A percentile compares a stretch with the other conserved stretches of the same genome.
These are phyloP conservation scores for Xerocomus nothofagi DNA, from an alignment of 1,284 basidiomycete species.

Conservation along the genomic window DNA sequence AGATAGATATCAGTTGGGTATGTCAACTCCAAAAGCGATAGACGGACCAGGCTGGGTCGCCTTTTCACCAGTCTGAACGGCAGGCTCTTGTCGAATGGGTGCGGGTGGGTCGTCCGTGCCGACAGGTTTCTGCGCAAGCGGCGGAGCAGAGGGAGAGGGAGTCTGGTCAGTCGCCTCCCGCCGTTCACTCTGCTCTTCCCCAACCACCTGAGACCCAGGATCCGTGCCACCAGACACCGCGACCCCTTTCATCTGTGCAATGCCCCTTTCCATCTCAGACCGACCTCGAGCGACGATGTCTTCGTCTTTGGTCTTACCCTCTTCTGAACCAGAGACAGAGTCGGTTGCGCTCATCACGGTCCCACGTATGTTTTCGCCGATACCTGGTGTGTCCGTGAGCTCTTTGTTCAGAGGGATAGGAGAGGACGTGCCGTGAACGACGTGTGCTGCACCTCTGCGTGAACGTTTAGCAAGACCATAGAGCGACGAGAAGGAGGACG, in stretches of 20 bases:
- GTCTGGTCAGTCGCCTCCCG: not conserved
- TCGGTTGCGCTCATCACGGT: constrained; percentile 32
- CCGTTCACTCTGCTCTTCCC: not conserved
- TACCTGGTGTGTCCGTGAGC: constrained; percentile 15
- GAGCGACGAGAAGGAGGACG: not conserved
- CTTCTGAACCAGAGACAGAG: constrained; percentile 10
- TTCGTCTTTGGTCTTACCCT: constrained; percentile 17
- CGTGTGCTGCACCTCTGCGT: constrained; percentile 28
- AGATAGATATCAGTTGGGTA: not conserved
- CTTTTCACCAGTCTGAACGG: not conserved
- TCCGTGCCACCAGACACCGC: not conserved
- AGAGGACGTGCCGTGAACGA: constrained; percentile 23
- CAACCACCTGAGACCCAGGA: not conserved
- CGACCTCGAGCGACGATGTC: constrained; percentile 21
- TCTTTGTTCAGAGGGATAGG: not conserved
- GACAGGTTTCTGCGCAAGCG: not conserved
- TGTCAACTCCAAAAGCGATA: not conserved
- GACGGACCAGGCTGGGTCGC: constrained; percentile 1
- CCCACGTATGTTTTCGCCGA: constrained; percentile 35
- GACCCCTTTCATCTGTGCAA: constrained; percentile 23
- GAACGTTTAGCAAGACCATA: not conserved
- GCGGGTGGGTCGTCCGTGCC: not conserved
- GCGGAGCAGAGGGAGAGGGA: not conserved
- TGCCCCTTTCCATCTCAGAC: constrained; percentile 25
- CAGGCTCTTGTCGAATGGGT: not conserved